A percentile compares a stretch with the other conserved stretches of the same genome.
These are phyloP conservation scores for Pyronema domesticum DNA, from an alignment of 495 filamentous ascomycete genomes.

Conservation along the genomic window DNA sequence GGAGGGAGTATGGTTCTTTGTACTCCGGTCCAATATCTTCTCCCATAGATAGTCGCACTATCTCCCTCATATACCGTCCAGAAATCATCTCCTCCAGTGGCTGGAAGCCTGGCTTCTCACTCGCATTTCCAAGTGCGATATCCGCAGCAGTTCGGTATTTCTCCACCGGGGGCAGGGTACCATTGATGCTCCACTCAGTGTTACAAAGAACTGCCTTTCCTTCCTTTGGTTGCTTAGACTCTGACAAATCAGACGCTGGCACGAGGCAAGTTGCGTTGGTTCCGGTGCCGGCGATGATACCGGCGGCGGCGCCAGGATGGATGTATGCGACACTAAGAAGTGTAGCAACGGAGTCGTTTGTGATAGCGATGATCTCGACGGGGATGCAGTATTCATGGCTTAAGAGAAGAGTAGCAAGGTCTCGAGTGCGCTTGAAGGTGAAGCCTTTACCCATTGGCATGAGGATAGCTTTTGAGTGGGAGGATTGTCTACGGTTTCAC, in stretches of 20 bases:
- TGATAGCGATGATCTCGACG: constrained; percentile 47
- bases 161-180: constrained; percentile 48
- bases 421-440: constrained; percentile 50
- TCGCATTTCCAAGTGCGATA: constrained; percentile 40
- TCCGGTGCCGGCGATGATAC: constrained; percentile 67
- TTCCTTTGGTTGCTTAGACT: constrained; percentile 35
- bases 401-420: constrained; percentile 50
- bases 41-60: constrained; percentile 41
- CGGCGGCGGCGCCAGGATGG: constrained; percentile 52
- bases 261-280: constrained; percentile 68
- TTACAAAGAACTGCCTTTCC: constrained; percentile 50
- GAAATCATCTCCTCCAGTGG: constrained; percentile 81
- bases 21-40: background rate
- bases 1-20: background rate
- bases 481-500: constrained; percentile 41
- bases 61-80: constrained; percentile 69
- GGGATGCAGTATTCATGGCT: constrained; percentile 45
- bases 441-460: constrained; percentile 87
- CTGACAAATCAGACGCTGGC: constrained; percentile 42
- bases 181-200: constrained; percentile 74
- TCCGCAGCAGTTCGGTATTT: constrained; percentile 59
- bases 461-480: constrained; percentile 54
- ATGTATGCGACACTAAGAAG: constrained; percentile 57
- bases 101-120: constrained; percentile 61
- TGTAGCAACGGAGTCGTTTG: constrained; percentile 69